Percentiles rank a stretch among this genome's conserved stretches.
Conservation (phyloP, 1,284 basidiomycete species). For the Austroboletus novae-zelandiae region DNA sequence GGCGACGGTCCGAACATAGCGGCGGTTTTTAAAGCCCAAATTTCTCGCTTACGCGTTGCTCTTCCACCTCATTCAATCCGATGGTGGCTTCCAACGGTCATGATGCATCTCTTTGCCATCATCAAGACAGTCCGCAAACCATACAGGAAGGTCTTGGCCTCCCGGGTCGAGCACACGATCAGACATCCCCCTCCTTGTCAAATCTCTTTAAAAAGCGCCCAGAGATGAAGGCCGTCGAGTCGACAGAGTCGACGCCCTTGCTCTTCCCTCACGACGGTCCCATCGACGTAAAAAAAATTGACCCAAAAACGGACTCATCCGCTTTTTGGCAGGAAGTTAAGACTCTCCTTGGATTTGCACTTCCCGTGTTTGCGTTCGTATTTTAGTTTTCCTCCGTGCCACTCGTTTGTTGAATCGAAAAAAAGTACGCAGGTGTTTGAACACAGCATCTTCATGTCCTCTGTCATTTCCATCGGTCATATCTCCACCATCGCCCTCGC, state of each 20-base stretch:
- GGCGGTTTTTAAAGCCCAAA: too few relatives aligned
- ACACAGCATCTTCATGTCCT: slow-evolving; percentile 70
- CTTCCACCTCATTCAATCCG: too few relatives aligned
- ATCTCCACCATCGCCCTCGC: slow-evolving; percentile 81
- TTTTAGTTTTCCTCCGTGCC: neutral
- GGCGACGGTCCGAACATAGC: too few relatives aligned
- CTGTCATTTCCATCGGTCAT: slow-evolving; percentile 84
- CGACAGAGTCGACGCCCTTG: slow-evolving; percentile 31
- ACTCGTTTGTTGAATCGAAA: neutral
- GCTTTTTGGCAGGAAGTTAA: slow-evolving; percentile 55
- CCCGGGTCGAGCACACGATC: slow-evolving; percentile 1
- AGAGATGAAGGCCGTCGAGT: too few relatives aligned
- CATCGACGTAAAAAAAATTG: slow-evolving; percentile 35
- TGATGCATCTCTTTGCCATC: slow-evolving; percentile 36
- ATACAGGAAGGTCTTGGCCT: neutral
- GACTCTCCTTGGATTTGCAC: slow-evolving; percentile 62
- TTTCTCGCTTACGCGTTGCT: too few relatives aligned
- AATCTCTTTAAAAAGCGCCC: neutral
- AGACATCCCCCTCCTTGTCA: neutral
- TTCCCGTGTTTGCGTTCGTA: slow-evolving; percentile 66
- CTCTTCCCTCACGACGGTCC: slow-evolving; percentile 47
- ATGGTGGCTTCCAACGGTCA: slow-evolving; percentile 3
- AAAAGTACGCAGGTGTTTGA: slow-evolving; percentile 70
- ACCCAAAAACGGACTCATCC: slow-evolving; percentile 1
- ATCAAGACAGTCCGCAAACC: neutral